Conservation (phyloP, 1,284 basidiomycete genomes). For the Naganishia sp. region DNA sequence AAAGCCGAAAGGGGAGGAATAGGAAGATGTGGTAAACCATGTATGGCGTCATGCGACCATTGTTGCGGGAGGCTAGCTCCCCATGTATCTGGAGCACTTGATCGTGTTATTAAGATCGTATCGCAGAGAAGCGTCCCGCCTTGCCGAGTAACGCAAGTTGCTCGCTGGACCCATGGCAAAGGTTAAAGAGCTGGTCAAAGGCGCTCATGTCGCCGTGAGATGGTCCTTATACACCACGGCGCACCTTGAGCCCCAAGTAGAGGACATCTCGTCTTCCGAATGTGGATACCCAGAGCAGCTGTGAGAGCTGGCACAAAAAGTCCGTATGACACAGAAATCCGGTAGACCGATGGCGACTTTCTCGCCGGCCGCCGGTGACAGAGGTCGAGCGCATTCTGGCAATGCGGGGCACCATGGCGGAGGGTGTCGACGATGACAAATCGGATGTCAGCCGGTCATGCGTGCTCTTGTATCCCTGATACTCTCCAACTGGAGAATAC, state of each 20-base stretch:
- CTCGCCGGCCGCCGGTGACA: background rate
- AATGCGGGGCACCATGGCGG: constrained; percentile 3
- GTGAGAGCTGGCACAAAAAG: too few species aligned
- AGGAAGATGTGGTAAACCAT: background rate
- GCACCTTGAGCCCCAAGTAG: too few species aligned
- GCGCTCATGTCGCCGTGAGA: too few species aligned
- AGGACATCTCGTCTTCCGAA: too few species aligned
- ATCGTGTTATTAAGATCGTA: background rate
- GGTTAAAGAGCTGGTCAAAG: too few species aligned
- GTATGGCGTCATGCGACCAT: background rate
- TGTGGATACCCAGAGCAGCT: too few species aligned
- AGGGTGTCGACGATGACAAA: constrained; percentile 10
- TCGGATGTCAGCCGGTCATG: constrained; percentile 8
- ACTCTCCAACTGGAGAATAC: background rate
- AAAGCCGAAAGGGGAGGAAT: background rate
- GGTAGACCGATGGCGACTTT: too few species aligned
- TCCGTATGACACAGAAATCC: too few species aligned
- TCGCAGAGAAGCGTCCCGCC: background rate
- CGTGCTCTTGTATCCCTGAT: background rate
- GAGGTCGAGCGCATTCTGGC: background rate
- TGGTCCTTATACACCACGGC: too few species aligned
- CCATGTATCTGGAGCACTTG: background rate
- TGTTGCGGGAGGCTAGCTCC: background rate
- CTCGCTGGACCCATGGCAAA: too few species aligned
- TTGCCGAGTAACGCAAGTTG: too few species aligned